Evolutionary conservation across 2,329 filamentous ascomycete genomes (phyloP), one percentile per base, ranked within the genome.

Genomic region (Gliomastix tumulicola): DNA sequence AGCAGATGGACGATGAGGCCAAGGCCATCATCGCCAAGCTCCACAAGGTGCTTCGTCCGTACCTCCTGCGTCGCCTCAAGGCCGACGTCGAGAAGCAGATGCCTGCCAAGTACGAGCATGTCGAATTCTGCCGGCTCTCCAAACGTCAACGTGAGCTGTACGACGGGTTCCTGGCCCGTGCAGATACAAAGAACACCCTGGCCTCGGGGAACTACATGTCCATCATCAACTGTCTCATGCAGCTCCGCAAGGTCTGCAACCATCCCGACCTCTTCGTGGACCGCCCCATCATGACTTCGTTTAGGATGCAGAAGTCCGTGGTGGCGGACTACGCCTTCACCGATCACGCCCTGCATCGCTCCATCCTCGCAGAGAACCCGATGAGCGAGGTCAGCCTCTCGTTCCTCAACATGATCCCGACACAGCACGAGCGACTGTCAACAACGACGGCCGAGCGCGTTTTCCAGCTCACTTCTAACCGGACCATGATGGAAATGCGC

Each of bases 51-150:
- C 70, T 98, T 9, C 80, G 94, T 3, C 92, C 92, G 0, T 97
- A 96, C 53, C 74, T 98, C 10, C 71, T 98, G 7, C 82, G 92
- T 35, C 80, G 92, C 38, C 67, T 98, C 39, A 98, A 98, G 62
- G 85, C 88, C 31, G 92, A 98, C 53, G 92, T 98, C 6, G 94
- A 98, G 64, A 96, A 97, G 64, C 92, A 98, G 56, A 95, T 98
- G 86, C 92, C 94, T 0, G 89, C 79, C 42, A 98, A 98, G 58
- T 95, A 95, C 53, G 94, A 98, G 58, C 89, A 96, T 53, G 88
- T 98, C 16, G 86, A 97, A 45, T 89, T 94, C 52, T 98, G 92
- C 59, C 84, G 90, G 31, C 70, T 98, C 5, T 97, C 90, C 7
- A 96, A 97, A 57, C 82, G 92, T 18, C 92, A 98, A 55, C 80